Percentiles rank a stretch among this genome's conserved stretches.
phyloP scores from a whole-genome alignment of 768 basidiomycete genomes.

The Cystobasidium onofrii region DNA sequence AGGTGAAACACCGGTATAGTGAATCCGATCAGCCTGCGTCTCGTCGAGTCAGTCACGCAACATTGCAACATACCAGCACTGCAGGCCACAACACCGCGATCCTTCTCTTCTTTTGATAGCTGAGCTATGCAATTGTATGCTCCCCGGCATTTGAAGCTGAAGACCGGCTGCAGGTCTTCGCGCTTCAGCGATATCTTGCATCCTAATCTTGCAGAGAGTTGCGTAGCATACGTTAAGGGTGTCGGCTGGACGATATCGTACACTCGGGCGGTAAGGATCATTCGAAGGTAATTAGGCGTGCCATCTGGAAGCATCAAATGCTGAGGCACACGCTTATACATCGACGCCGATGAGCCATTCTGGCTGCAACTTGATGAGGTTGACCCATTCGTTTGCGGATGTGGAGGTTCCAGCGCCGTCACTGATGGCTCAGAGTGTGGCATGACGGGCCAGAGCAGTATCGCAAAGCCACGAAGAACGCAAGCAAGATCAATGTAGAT shows the following conservation, averaged over 20 bases:
- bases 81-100: constrained; percentile 96
- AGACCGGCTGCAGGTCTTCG: constrained; percentile 87
- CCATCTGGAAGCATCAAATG: constrained; percentile 60
- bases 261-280: constrained; percentile 78
- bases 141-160: constrained; percentile 97
- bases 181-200: constrained; percentile 94
- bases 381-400: neutral
- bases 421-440: neutral
- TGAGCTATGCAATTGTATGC: constrained; percentile 98
- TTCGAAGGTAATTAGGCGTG: constrained; percentile 75
- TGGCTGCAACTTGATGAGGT: neutral
- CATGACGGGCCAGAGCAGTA: neutral
- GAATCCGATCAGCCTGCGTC: neutral
- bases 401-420: neutral
- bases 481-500: too few relatives aligned
- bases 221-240: constrained; percentile 75
- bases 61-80: constrained; percentile 75
- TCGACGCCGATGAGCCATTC: neutral
- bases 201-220: constrained; percentile 76
- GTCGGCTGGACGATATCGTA: constrained; percentile 78
- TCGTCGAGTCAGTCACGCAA: neutral
- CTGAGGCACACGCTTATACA: constrained; percentile 53
- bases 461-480: too few relatives aligned
- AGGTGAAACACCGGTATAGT: neutral
- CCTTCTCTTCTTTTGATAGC: constrained; percentile 75